phyloP scores from a whole-genome alignment of 768 basidiomycete species.

The Leccinum rimulosum region DNA sequence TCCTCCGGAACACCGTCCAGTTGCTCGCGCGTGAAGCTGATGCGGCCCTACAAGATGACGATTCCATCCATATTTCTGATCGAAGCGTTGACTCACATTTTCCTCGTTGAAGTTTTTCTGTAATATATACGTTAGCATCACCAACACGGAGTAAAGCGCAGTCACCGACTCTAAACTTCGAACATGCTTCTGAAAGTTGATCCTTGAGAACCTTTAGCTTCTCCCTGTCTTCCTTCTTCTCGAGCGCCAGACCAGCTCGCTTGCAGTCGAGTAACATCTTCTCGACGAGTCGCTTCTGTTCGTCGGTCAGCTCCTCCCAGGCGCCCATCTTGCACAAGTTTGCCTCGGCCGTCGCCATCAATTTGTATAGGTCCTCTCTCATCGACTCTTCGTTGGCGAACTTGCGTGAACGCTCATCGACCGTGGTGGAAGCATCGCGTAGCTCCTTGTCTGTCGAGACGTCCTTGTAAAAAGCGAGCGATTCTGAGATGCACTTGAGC shows the following conservation, averaged over 20 bases:
- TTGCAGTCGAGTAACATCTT: conserved; percentile 79
- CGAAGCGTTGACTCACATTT: conserved; percentile 43
- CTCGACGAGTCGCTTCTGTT: conserved; percentile 76
- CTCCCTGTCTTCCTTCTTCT: conserved; percentile 54
- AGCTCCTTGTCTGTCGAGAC: conserved; percentile 72
- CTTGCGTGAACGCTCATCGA: conserved; percentile 68
- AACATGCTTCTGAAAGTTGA: conserved; percentile 67
- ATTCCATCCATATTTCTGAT: neutral
- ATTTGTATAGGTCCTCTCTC: conserved; percentile 77
- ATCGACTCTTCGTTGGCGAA: conserved; percentile 76
- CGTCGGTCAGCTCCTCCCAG: conserved; percentile 59
- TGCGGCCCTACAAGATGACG: conserved; percentile 42
- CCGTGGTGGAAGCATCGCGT: conserved; percentile 77
- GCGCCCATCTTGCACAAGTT: conserved; percentile 61
- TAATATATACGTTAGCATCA: neutral
- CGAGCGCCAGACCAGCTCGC: conserved; percentile 73
- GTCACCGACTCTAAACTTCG: conserved; percentile 74
- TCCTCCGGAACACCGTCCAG: conserved; percentile 81
- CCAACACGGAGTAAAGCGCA: neutral
- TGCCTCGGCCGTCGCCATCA: conserved; percentile 66
- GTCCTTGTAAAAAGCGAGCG: conserved; percentile 77
- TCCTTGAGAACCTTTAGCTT: conserved; percentile 66
- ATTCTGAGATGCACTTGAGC: conserved; percentile 51
- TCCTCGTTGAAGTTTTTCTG: conserved; percentile 90
- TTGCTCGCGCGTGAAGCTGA: conserved; percentile 69